phyloP scores from a whole-genome alignment of 768 basidiomycete genomes.

The Mycena polygramma region DNA sequence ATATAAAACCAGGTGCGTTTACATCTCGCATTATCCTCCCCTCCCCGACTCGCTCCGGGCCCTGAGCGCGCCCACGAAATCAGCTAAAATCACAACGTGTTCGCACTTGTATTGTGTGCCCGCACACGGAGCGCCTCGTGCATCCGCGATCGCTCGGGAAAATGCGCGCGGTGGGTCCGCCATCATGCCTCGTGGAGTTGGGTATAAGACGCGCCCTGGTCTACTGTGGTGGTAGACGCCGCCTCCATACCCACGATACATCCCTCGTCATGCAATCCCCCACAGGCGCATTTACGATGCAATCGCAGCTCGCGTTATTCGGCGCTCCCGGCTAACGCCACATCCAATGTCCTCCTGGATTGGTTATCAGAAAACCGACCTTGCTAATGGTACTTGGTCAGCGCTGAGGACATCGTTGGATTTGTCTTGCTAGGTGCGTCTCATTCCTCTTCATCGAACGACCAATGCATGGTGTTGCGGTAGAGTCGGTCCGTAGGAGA shows the following conservation, averaged over 20 bases:
- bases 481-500: no score
- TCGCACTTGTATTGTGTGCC: background rate
- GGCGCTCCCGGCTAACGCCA: no score
- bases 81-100: constrained; percentile 13
- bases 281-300: no score
- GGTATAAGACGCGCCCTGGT: constrained; percentile 7
- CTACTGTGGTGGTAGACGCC: background rate
- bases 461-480: no score
- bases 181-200: constrained; percentile 13
- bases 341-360: no score
- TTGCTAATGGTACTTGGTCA: no score
- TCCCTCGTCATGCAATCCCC: background rate
- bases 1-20: background rate
- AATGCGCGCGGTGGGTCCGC: constrained; percentile 16
- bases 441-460: no score
- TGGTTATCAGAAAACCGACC: no score
- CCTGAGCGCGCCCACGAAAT: constrained; percentile 5
- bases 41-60: background rate
- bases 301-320: no score
- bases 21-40: background rate
- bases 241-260: no score
- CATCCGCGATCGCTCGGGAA: background rate
- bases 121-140: constrained; percentile 9
- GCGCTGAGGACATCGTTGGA: no score
- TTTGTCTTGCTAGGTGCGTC: no score